Conservation (phyloP, 768 basidiomycete genomes). For the Stropharia rugosoannulata region DNA sequence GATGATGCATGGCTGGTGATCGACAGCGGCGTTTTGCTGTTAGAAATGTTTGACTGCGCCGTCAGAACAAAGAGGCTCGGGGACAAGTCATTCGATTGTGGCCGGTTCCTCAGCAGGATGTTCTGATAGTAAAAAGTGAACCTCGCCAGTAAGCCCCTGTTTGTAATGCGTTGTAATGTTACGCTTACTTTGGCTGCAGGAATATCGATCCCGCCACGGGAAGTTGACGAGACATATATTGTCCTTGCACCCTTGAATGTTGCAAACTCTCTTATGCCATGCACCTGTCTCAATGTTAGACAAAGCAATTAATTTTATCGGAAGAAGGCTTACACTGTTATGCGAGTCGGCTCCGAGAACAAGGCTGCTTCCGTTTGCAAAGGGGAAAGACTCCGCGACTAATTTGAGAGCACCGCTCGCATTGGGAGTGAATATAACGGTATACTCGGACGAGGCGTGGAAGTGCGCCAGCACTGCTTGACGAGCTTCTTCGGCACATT, state of each 20-base stretch:
- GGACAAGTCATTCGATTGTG: constrained; percentile 39
- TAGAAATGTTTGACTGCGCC: constrained; percentile 81
- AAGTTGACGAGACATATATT: constrained; percentile 63
- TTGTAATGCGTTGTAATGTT: background rate
- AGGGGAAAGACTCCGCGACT: constrained; percentile 80
- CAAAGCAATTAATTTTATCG: background rate
- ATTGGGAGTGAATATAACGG: constrained; percentile 81
- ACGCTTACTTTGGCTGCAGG: constrained; percentile 55
- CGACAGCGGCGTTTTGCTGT: constrained; percentile 67
- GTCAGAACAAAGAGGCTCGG: constrained; percentile 75
- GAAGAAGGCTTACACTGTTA: constrained; percentile 56
- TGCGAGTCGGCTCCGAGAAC: constrained; percentile 79
- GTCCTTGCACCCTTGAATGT: constrained; percentile 51
- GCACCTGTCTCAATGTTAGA: constrained; percentile 32
- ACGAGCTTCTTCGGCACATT: constrained; percentile 68
- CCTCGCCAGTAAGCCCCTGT: constrained; percentile 22
- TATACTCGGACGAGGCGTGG: constrained; percentile 71
- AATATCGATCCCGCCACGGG: constrained; percentile 63
- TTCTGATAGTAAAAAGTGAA: constrained; percentile 36
- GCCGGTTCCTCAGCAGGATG: constrained; percentile 49
- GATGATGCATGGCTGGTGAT: constrained; percentile 62
- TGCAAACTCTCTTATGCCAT: constrained; percentile 79
- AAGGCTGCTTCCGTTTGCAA: constrained; percentile 53
- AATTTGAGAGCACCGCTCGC: constrained; percentile 79
- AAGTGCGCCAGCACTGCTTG: constrained; percentile 76